These are phyloP conservation scores for Debaryomycetaceae sp. DNA, from an alignment of 1,139 yeast species.

Conservation along the genomic window DNA sequence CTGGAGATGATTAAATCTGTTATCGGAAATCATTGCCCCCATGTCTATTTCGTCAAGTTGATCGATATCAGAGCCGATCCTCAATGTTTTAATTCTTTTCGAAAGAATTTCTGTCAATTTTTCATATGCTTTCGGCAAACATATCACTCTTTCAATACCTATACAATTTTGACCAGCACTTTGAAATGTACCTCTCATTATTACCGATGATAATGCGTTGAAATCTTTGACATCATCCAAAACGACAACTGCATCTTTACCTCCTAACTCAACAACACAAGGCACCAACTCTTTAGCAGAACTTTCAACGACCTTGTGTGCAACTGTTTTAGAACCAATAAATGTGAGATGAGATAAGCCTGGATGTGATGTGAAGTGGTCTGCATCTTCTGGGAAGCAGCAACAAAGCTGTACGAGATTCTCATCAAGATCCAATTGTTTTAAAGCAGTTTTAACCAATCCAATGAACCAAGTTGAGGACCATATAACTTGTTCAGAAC, in stretches of 20 bases:
- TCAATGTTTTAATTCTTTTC: conserved; percentile 54
- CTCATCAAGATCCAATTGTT: conserved; percentile 71
- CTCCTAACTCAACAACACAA: conserved; percentile 92
- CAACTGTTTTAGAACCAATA: conserved; percentile 93
- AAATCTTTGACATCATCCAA: conserved; percentile 66
- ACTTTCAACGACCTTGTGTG: conserved; percentile 77
- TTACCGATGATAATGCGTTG: conserved; percentile 66
- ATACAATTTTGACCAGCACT: conserved; percentile 97
- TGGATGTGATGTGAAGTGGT: conserved; percentile 78
- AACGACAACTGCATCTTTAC: conserved; percentile 87
- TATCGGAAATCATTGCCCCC: conserved; percentile 91
- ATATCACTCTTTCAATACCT: conserved; percentile 91
- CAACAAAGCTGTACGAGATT: conserved; percentile 79
- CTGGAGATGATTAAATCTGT: conserved; percentile 67
- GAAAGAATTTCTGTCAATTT: conserved; percentile 53
- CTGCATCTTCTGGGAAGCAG: conserved; percentile 82
- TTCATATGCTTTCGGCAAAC: conserved; percentile 65
- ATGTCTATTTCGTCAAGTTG: conserved; percentile 85
- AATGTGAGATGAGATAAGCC: conserved; percentile 85
- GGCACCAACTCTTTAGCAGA: conserved; percentile 87
- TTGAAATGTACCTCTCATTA: conserved; percentile 93
- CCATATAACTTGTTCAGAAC: conserved; percentile 96
- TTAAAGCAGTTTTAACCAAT: conserved; percentile 68
- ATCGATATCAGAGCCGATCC: conserved; percentile 90
- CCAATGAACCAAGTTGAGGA: conserved; percentile 75